phyloP scores from a whole-genome alignment of 2,329 filamentous ascomycete genomes.

The Colletotrichum simmondsii region DNA sequence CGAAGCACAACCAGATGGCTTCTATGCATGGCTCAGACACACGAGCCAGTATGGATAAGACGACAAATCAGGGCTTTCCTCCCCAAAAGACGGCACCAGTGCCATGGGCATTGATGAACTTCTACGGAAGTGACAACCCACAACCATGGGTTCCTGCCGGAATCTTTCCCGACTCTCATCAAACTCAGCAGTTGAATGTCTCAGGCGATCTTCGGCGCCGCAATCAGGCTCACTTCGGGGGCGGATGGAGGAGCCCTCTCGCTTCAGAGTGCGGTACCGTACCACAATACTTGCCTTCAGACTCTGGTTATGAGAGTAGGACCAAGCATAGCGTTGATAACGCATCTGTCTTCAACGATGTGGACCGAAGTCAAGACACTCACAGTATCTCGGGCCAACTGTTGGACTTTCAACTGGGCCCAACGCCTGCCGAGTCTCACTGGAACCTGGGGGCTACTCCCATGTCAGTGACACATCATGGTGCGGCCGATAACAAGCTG shows the following conservation, averaged over 20 bases:
- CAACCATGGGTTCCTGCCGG: constrained; percentile 56
- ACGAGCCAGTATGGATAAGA: neutral
- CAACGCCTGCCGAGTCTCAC: neutral
- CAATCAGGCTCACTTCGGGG: constrained; percentile 43
- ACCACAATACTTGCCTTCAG: constrained; percentile 47
- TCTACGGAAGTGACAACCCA: constrained; percentile 49
- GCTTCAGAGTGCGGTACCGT: constrained; percentile 54
- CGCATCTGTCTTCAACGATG: constrained; percentile 55
- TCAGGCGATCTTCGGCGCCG: constrained; percentile 38
- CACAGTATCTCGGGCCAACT: constrained; percentile 50
- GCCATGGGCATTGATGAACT: constrained; percentile 43
- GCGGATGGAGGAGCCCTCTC: constrained; percentile 42
- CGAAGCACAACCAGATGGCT: constrained; percentile 6
- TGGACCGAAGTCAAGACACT: constrained; percentile 51
- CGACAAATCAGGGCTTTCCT: neutral
- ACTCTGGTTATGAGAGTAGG: constrained; percentile 60
- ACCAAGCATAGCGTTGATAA: constrained; percentile 55
- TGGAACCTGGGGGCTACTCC: neutral
- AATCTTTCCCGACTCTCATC: constrained; percentile 44
- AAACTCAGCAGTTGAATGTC: constrained; percentile 42
- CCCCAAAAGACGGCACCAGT: constrained; percentile 17
- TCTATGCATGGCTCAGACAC: neutral
- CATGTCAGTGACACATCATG: constrained; percentile 21
- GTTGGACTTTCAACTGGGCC: constrained; percentile 40
- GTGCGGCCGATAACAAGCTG: constrained; percentile 36